These are phyloP conservation scores for Paraphoma chrysanthemicola DNA, from an alignment of 2,329 filamentous ascomycete genomes.

Conservation along the genomic window DNA sequence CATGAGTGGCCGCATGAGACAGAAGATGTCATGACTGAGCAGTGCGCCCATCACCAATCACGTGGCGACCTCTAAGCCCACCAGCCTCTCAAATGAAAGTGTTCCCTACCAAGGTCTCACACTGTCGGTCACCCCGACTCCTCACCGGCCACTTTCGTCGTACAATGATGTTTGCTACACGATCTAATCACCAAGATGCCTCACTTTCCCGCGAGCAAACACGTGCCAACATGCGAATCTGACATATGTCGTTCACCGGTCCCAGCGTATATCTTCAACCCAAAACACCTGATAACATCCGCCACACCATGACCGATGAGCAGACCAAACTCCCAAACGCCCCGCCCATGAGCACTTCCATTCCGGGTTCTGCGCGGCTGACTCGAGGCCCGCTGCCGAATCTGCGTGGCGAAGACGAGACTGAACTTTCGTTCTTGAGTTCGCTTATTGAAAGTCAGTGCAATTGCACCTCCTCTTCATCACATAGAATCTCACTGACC, in stretches of 20 bases:
- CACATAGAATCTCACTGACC: not conserved
- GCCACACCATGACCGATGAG: not conserved
- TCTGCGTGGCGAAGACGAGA: conserved; percentile 28
- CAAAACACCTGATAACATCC: not conserved
- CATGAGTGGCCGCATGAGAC: too few relatives aligned
- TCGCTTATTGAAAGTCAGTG: conserved; percentile 21
- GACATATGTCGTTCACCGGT: not conserved
- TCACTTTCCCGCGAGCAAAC: not conserved
- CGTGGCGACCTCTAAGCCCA: too few relatives aligned
- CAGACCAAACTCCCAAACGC: not conserved
- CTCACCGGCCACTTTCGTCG: not conserved
- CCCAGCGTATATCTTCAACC: not conserved
- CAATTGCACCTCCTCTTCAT: not conserved
- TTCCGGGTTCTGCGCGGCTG: not conserved
- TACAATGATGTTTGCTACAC: not conserved
- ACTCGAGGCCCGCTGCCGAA: conserved; percentile 11
- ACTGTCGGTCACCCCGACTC: not conserved
- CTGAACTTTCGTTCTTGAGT: conserved; percentile 16
- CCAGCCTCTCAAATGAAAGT: too few relatives aligned
- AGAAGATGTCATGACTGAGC: too few relatives aligned
- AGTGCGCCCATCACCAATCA: too few relatives aligned
- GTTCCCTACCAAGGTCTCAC: not conserved
- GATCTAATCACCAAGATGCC: not conserved
- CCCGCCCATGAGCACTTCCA: not conserved
- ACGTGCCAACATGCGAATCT: not conserved